phyloP scores from a whole-genome alignment of 75 land plant genomes.

The Sequoiadendron giganteum region DNA sequence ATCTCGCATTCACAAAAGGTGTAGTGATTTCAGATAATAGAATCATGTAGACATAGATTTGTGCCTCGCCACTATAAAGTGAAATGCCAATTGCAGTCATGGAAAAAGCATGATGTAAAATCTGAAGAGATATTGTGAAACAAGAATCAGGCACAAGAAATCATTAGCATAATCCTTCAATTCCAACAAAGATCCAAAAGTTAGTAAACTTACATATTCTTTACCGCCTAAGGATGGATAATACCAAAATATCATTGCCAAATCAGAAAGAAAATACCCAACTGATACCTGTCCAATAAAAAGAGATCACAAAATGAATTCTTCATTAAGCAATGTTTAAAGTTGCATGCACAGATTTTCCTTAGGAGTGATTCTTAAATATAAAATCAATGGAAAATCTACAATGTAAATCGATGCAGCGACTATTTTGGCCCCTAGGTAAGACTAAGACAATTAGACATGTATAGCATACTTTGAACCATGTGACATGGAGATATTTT shows the following conservation, averaged over 20 bases:
- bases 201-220: slow-evolving; percentile 67
- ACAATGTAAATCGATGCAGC: not conserved
- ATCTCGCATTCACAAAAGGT: slow-evolving; percentile 86
- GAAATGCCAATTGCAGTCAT: slow-evolving; percentile 59
- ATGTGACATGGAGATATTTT: not conserved
- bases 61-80: slow-evolving; percentile 63
- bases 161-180: not conserved
- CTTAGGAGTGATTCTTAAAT: not conserved
- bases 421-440: not conserved
- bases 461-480: not conserved
- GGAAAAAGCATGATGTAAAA: slow-evolving; percentile 71
- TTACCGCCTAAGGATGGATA: slow-evolving; percentile 78
- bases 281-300: slow-evolving; percentile 54
- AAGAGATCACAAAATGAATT: not conserved
- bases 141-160: not conserved
- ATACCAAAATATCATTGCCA: slow-evolving; percentile 67
- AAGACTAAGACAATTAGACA: not conserved
- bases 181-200: not conserved
- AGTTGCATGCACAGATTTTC: not conserved
- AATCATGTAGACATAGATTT: slow-evolving; percentile 70
- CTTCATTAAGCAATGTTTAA: not conserved
- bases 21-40: slow-evolving; percentile 81
- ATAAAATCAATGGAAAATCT: not conserved
- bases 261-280: slow-evolving; percentile 84
- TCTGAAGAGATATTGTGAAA: slow-evolving; percentile 23